Percentiles rank a stretch among this genome's conserved stretches.
Conservation (phyloP, 257 asterid genomes). For the Knoxia roxburghii region DNA sequence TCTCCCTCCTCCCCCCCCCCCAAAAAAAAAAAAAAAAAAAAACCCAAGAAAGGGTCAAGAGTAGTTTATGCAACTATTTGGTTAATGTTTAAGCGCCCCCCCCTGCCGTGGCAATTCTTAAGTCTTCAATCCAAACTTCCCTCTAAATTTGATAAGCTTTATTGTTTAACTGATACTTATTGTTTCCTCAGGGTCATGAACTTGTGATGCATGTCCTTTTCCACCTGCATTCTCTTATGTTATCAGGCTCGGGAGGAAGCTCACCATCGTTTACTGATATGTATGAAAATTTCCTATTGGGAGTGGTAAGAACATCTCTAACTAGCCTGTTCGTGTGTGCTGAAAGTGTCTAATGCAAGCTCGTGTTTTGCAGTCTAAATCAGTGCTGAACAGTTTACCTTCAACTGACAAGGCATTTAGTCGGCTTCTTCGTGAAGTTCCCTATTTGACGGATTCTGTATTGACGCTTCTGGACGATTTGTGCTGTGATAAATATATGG, state of each 20-base stretch:
- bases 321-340: slow-evolving; percentile 6
- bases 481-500: slow-evolving; percentile 54
- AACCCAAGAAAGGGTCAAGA: too few relatives aligned
- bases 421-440: slow-evolving; percentile 94
- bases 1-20: too few relatives aligned
- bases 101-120: not conserved
- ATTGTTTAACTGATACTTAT: slow-evolving; percentile 14
- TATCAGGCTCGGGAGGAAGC: slow-evolving; percentile 46
- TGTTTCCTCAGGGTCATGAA: slow-evolving; percentile 76
- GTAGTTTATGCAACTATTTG: not conserved
- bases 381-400: slow-evolving; percentile 68
- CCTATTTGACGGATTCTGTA: slow-evolving; percentile 73
- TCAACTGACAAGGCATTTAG: slow-evolving; percentile 92
- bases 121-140: not conserved
- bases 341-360: slow-evolving; percentile 23
- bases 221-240: slow-evolving; percentile 64
- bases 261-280: slow-evolving; percentile 53
- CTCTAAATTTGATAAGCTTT: slow-evolving; percentile 1
- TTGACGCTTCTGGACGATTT: slow-evolving; percentile 68
- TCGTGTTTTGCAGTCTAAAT: slow-evolving; percentile 58
- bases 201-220: slow-evolving; percentile 82
- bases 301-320: slow-evolving; percentile 59
- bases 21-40: too few relatives aligned
- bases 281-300: slow-evolving; percentile 73
- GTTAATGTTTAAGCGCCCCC: not conserved